Evolutionary conservation across 192 early-diverging fungal genomes (phyloP), one percentile per base, ranked within the genome.

Genomic region (Pilaira anomala): DNA sequence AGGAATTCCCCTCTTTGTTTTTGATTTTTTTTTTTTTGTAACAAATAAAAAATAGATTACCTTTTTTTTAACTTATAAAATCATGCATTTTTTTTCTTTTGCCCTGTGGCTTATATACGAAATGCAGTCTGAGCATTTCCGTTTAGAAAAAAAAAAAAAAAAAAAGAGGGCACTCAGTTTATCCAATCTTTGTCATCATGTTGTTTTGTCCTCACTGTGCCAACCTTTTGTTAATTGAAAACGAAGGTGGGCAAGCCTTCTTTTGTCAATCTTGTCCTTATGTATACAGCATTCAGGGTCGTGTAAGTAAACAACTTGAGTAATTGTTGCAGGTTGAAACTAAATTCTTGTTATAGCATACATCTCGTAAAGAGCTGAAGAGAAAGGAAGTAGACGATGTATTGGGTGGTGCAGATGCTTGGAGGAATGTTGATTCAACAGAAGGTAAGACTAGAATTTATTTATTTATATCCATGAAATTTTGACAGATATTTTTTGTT

Each of bases 361-460:
- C 83, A 22, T 76, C 80, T 36, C 80, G 86, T 22, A 89, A 87
- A 39, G 71, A 69, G 30, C 81, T 93, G 60, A 83, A 92, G 55
- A 77, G 85, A 46, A 96, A 95, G 68, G 82, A 88, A 75, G 87
- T 94, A 3, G 95, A 98, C 70, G 95, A 98, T 77, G 91, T 98
- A 6, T 75, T 98, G 30, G 93, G 95, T 69, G 92, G 93, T 46
- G 90, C 85, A 39, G 87, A 92, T n/a, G 88, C 86, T 0, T 94
- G 92, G 89, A 85, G 90, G 33, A 92, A 93, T 70, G 93, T 93
- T 29, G 91, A 83, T 72, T 76, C 81, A 40, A 85, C 80, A 0
- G 83, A 86, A 74, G 79, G 84, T 83, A 75, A 55, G 12, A 44
- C 6, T 9, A 46, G 44, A 46, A 14, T n/a, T 46, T 19, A 1